Conservation (phyloP, 2,329 filamentous ascomycete species). For the Ophiosphaerella narmari region DNA sequence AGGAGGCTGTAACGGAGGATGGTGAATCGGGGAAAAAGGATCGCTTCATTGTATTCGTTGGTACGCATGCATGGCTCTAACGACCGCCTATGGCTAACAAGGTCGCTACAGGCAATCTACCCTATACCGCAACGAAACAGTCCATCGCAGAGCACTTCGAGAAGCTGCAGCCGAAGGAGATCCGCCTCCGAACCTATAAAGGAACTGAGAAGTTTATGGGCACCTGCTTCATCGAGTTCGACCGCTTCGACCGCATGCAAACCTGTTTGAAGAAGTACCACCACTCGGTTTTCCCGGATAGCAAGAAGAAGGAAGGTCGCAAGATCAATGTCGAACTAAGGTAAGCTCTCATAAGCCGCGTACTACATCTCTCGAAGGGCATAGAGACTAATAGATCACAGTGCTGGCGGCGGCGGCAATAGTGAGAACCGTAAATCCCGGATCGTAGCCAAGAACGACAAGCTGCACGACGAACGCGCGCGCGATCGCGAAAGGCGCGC, state of each 20-base stretch:
- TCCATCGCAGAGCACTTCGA: slow-evolving; percentile 77
- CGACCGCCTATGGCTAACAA: slow-evolving; percentile 8
- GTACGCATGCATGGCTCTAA: slow-evolving; percentile 45
- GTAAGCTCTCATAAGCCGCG: slow-evolving; percentile 51
- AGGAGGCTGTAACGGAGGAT: slow-evolving; percentile 20
- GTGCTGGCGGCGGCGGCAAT: slow-evolving; percentile 84
- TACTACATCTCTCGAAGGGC: neutral
- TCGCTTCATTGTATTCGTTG: slow-evolving; percentile 79
- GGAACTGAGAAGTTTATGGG: slow-evolving; percentile 45
- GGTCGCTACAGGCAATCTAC: slow-evolving; percentile 72
- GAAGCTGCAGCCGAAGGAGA: slow-evolving; percentile 69
- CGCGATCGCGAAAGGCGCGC: slow-evolving; percentile 55
- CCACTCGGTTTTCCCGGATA: slow-evolving; percentile 74
- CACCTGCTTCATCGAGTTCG: slow-evolving; percentile 76
- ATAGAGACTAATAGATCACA: slow-evolving; percentile 40
- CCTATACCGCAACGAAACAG: slow-evolving; percentile 75
- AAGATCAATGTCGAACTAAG: slow-evolving; percentile 94
- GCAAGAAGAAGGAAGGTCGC: slow-evolving; percentile 62
- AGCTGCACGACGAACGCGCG: slow-evolving; percentile 72
- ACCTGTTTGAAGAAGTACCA: slow-evolving; percentile 90
- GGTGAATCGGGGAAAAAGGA: slow-evolving; percentile 47
- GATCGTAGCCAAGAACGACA: slow-evolving; percentile 83
- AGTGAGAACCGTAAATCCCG: slow-evolving; percentile 72
- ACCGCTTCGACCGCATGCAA: slow-evolving; percentile 85
- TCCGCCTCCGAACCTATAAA: slow-evolving; percentile 60